Conservation (phyloP, 2,329 filamentous ascomycete genomes). For the Ascomycota sp. region DNA sequence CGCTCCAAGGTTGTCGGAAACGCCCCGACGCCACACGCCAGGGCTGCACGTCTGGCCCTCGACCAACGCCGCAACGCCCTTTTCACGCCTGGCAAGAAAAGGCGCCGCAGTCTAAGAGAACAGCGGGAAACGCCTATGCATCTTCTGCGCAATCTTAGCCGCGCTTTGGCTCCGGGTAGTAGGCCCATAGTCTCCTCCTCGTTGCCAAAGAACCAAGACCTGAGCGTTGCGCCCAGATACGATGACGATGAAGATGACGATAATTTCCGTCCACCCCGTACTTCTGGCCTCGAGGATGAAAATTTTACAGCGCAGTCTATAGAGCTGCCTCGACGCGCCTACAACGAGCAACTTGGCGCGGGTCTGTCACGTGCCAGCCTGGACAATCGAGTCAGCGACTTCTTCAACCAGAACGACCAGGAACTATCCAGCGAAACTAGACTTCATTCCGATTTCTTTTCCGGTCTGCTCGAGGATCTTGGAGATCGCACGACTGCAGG, state of each 20-base stretch:
- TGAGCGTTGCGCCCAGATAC: conserved; percentile 8
- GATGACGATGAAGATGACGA: conserved; percentile 24
- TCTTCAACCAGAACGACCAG: conserved; percentile 12
- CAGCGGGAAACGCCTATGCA: conserved; percentile 35
- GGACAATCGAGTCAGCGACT: conserved; percentile 34
- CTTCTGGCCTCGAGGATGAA: conserved; percentile 35
- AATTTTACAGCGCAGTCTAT: conserved; percentile 38
- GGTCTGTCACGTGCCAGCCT: conserved; percentile 32
- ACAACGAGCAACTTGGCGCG: conserved; percentile 21
- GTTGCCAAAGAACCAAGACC: conserved; percentile 10
- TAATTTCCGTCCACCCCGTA: conserved; percentile 30
- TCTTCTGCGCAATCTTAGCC: conserved; percentile 31
- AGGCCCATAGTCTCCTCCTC: conserved; percentile 23
- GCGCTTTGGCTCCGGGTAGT: conserved; percentile 28
- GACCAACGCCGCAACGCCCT: conserved; percentile 37
- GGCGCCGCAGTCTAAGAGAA: conserved; percentile 34
- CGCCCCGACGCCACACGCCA: conserved; percentile 37
- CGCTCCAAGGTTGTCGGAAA: conserved; percentile 15
- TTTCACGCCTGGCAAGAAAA: conserved; percentile 37
- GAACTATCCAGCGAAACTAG: conserved; percentile 20
- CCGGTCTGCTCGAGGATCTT: conserved; percentile 23
- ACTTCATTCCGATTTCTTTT: conserved; percentile 31
- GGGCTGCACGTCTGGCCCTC: conserved; percentile 36
- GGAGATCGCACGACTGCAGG: conserved; percentile 16
- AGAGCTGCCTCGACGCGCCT: conserved; percentile 34